These are phyloP conservation scores for Poa pratensis DNA, from an alignment of 176 grass and related monocot species.

Conservation along the genomic window DNA sequence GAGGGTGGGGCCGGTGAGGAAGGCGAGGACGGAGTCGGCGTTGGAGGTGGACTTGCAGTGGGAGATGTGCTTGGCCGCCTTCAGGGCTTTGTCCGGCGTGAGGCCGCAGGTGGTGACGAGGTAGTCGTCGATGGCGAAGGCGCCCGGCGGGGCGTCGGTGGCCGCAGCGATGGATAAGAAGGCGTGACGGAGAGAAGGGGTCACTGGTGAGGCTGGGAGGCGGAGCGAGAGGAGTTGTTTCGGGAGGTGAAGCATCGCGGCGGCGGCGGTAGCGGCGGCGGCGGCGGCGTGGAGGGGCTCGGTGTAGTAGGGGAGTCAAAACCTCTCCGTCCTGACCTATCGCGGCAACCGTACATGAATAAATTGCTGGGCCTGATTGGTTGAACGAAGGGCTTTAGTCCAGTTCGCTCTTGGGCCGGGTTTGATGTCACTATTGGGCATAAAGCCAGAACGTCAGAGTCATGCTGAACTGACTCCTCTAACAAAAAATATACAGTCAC, in stretches of 20 bases:
- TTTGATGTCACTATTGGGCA: background rate
- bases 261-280: background rate
- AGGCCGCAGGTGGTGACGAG: conserved; percentile 51
- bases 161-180: background rate
- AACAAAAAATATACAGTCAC: background rate
- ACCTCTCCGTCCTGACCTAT: background rate
- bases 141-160: background rate
- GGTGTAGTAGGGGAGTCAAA: background rate
- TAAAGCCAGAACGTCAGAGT: background rate
- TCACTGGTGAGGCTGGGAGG: background rate
- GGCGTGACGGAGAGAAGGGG: conserved; percentile 3
- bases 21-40: conserved; percentile 42
- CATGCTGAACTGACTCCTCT: no score
- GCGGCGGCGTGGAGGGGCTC: background rate
- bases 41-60: conserved; percentile 38
- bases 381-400: background rate
- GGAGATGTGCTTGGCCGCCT: conserved; percentile 28
- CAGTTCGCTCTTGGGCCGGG: background rate
- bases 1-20: conserved; percentile 44
- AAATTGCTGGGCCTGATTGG: background rate
- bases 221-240: conserved; percentile 4
- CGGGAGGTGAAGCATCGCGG: conserved; percentile 22
- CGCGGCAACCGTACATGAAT: background rate
- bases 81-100: conserved; percentile 33
- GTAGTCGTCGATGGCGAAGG: conserved; percentile 38